Evolutionary conservation across 805 yeast genomes (phyloP).

Genomic region (Ogataea pini): DNA sequence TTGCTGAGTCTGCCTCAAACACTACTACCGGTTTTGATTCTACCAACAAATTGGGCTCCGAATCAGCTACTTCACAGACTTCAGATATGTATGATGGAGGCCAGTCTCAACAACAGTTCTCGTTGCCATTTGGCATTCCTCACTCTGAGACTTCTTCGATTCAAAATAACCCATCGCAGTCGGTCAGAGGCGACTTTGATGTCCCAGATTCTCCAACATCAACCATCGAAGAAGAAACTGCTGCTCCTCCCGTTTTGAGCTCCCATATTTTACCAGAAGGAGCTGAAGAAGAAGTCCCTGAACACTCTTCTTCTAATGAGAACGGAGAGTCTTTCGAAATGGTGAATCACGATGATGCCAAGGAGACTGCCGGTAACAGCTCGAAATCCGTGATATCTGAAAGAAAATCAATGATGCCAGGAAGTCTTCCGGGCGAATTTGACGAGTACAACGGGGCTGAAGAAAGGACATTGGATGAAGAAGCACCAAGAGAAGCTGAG

Average conservation of each 20-base stretch:
- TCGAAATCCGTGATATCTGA: not conserved
- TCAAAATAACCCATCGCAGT: slow-evolving; percentile 87
- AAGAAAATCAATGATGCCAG: slow-evolving; percentile 12
- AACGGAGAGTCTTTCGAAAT: slow-evolving; percentile 54
- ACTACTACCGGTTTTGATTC: slow-evolving; percentile 27
- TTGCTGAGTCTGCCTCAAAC: slow-evolving; percentile 24
- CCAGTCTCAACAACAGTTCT: slow-evolving; percentile 29
- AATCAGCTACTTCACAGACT: slow-evolving; percentile 48
- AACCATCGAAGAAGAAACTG: slow-evolving; percentile 34
- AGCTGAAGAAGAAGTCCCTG: slow-evolving; percentile 18
- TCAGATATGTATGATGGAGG: slow-evolving; percentile 42
- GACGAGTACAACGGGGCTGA: slow-evolving; percentile 9
- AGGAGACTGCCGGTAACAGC: slow-evolving; percentile 6
- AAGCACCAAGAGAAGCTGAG: not conserved
- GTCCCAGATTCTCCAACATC: slow-evolving; percentile 40
- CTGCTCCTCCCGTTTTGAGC: slow-evolving; percentile 31
- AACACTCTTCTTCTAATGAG: slow-evolving; percentile 20
- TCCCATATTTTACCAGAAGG: slow-evolving; percentile 34
- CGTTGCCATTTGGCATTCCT: slow-evolving; percentile 55
- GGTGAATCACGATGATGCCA: slow-evolving; percentile 49
- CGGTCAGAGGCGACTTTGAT: slow-evolving; percentile 78
- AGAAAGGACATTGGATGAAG: slow-evolving; percentile 8
- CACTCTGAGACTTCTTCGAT: slow-evolving; percentile 87
- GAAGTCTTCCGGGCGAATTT: slow-evolving; percentile 19
- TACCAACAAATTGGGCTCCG: slow-evolving; percentile 23